phyloP scores from a whole-genome alignment of 768 basidiomycete species.

The Obba rivulosa region DNA sequence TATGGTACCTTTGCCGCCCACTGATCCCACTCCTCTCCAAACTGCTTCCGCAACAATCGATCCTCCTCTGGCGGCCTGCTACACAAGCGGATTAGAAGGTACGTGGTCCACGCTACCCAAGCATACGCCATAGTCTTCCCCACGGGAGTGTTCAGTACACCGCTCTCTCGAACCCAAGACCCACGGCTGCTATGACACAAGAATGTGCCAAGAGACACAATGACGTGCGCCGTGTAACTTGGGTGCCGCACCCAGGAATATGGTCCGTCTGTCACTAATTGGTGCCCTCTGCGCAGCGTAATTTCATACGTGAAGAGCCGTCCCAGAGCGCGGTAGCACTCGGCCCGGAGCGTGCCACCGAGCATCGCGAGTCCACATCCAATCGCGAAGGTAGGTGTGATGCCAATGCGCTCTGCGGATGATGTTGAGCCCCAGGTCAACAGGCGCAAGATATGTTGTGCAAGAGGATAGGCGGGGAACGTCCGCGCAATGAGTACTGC shows the following conservation, averaged over 20 bases:
- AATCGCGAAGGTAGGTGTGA: neutral
- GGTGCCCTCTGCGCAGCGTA: slow-evolving; percentile 8
- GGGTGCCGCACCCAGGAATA: slow-evolving; percentile 26
- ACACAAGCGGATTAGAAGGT: neutral
- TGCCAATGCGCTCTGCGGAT: neutral
- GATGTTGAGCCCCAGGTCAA: neutral
- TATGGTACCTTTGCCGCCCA: slow-evolving; percentile 6
- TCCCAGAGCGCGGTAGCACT: slow-evolving; percentile 11
- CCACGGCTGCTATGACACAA: neutral
- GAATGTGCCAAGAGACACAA: neutral
- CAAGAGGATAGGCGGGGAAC: neutral
- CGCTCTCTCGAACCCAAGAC: slow-evolving; percentile 5
- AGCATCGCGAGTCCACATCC: neutral
- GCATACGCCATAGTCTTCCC: slow-evolving; percentile 2
- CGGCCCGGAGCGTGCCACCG: slow-evolving; percentile 1
- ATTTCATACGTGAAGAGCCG: slow-evolving; percentile 15
- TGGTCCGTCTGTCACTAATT: slow-evolving; percentile 24
- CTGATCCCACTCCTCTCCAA: slow-evolving; percentile 13
- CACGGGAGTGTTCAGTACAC: slow-evolving; percentile 1
- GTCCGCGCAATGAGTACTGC: slow-evolving; percentile 1
- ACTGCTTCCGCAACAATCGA: slow-evolving; percentile 7
- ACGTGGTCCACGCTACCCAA: neutral
- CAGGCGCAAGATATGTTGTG: neutral
- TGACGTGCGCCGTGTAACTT: slow-evolving; percentile 12
- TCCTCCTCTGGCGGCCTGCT: slow-evolving; percentile 7